Conservation (phyloP, 495 filamentous ascomycete species). For the Pyronema domesticum region DNA sequence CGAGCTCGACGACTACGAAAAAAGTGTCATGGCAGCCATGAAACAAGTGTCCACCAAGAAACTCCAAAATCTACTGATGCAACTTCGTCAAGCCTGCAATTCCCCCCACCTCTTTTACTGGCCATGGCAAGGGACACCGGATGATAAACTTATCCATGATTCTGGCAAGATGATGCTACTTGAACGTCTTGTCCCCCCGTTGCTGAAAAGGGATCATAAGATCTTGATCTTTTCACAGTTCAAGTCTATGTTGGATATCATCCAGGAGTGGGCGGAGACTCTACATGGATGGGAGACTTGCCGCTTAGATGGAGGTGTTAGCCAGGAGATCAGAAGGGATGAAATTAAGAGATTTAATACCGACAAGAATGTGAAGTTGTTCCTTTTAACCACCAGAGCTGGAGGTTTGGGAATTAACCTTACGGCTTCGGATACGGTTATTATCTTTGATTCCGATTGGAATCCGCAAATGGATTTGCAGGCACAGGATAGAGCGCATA, state of each 20-base stretch:
- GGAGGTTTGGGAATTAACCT: constrained; percentile 88
- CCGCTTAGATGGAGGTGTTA: constrained; percentile 80
- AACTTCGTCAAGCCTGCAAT: constrained; percentile 83
- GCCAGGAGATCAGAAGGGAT: constrained; percentile 57
- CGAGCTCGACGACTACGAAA: constrained; percentile 38
- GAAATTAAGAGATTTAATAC: constrained; percentile 80
- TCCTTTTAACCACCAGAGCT: constrained; percentile 75
- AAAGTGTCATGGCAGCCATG: constrained; percentile 62
- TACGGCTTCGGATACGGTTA: constrained; percentile 51
- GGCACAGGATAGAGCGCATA: constrained; percentile 83
- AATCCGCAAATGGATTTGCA: constrained; percentile 96
- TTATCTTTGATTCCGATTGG: constrained; percentile 75
- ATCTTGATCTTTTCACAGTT: constrained; percentile 95
- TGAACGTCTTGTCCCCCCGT: constrained; percentile 60
- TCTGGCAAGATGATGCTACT: constrained; percentile 93
- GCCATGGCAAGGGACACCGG: constrained; percentile 47
- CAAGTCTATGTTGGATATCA: constrained; percentile 77
- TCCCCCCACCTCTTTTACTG: constrained; percentile 93
- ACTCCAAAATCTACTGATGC: constrained; percentile 84
- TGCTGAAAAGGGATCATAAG: constrained; percentile 59
- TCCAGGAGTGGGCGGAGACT: constrained; percentile 62
- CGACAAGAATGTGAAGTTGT: constrained; percentile 50
- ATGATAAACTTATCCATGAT: constrained; percentile 63
- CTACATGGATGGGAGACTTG: constrained; percentile 63
- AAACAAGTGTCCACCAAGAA: constrained; percentile 80